Evolutionary conservation across 2,329 filamentous ascomycete species (phyloP).

Genomic region (Exophiala bonariae): DNA sequence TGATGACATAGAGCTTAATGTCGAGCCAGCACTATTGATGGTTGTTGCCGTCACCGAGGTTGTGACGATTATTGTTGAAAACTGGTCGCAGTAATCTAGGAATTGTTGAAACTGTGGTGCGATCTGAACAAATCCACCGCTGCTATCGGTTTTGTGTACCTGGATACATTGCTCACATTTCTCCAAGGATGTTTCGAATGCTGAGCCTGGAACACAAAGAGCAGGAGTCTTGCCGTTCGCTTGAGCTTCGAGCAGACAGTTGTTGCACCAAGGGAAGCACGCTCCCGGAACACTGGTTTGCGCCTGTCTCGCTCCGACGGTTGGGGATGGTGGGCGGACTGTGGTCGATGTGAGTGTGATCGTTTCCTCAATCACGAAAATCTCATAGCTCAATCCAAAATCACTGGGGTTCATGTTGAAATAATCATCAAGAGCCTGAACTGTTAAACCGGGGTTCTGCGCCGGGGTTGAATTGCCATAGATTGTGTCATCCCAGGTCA

Average conservation of each 20-base stretch:
- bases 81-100: constrained; percentile 45
- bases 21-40: constrained; percentile 11
- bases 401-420: constrained; percentile 64
- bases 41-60: constrained; percentile 12
- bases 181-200: constrained; percentile 40
- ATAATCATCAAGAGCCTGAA: constrained; percentile 42
- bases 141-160: constrained; percentile 23
- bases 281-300: constrained; percentile 40
- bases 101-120: constrained; percentile 45
- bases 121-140: constrained; percentile 36
- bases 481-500: constrained; percentile 30
- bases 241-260: constrained; percentile 49
- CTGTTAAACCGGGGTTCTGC: constrained; percentile 33
- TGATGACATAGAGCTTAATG: constrained; percentile 2
- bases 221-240: constrained; percentile 46
- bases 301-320: constrained; percentile 27
- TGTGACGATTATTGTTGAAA: constrained; percentile 14
- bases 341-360: constrained; percentile 50
- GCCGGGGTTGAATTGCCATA: constrained; percentile 26
- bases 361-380: constrained; percentile 53
- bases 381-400: constrained; percentile 64
- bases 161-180: constrained; percentile 48
- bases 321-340: constrained; percentile 20
- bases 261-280: constrained; percentile 58
- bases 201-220: constrained; percentile 48